A percentile compares a stretch with the other conserved stretches of the same genome.
These are phyloP conservation scores for Russula virescens DNA, from an alignment of 768 basidiomycete species.

Conservation along the genomic window DNA sequence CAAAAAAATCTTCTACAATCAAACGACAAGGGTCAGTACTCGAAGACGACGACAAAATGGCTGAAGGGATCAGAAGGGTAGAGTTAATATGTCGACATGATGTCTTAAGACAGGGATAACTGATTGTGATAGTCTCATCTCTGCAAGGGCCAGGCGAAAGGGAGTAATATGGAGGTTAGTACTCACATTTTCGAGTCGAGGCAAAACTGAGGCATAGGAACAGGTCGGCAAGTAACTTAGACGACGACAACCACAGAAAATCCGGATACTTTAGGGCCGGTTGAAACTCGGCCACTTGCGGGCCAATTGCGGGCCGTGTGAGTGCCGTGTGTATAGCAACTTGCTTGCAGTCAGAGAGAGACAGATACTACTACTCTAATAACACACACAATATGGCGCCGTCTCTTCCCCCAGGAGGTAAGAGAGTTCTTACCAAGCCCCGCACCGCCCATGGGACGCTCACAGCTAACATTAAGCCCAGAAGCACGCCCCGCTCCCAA, in stretches of 20 bases:
- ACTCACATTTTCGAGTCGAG: constrained; percentile 7
- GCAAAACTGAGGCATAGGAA: too few relatives aligned
- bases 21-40: not conserved
- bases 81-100: constrained; percentile 12
- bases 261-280: not conserved
- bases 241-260: too few relatives aligned
- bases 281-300: not conserved
- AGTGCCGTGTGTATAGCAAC: too few relatives aligned
- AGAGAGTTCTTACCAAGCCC: not conserved
- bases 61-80: not conserved
- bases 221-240: too few relatives aligned
- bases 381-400: too few relatives aligned
- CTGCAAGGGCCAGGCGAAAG: not conserved
- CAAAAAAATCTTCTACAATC: not conserved
- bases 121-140: constrained; percentile 20
- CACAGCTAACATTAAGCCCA: constrained; percentile 11
- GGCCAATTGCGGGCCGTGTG: not conserved
- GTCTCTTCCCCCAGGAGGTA: constrained; percentile 8
- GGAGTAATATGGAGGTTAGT: not conserved
- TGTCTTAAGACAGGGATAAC: constrained; percentile 24
- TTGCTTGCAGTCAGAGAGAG: too few relatives aligned
- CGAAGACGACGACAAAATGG: not conserved
- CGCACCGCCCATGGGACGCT: not conserved
- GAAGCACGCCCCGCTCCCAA: constrained; percentile 44
- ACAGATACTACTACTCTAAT: too few relatives aligned